phyloP scores from a whole-genome alignment of 2,329 filamentous ascomycete genomes.

The Coleophoma crateriformis region DNA sequence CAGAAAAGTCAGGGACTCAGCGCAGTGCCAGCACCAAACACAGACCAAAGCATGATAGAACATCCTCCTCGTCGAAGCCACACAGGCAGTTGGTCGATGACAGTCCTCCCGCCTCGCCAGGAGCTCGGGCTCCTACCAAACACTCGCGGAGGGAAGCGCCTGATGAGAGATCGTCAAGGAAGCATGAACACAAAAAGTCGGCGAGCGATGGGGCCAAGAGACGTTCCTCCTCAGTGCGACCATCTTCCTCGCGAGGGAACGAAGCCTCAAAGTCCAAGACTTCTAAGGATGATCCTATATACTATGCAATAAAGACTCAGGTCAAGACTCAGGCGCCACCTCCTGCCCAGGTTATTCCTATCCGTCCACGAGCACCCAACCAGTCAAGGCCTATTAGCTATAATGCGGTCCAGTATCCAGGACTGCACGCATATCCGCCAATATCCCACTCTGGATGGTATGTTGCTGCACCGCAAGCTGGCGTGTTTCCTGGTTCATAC shows the following conservation, averaged over 20 bases:
- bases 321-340: slow-evolving; percentile 5
- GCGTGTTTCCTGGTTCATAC: slow-evolving; percentile 8
- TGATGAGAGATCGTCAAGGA: slow-evolving; percentile 8
- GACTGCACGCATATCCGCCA: slow-evolving; percentile 13
- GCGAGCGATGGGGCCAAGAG: slow-evolving; percentile 12
- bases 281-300: slow-evolving; percentile 13
- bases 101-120: not conserved
- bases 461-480: slow-evolving; percentile 2
- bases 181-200: slow-evolving; percentile 19
- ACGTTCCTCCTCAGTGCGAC: slow-evolving; percentile 14
- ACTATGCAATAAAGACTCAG: slow-evolving; percentile 15
- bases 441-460: slow-evolving; percentile 16
- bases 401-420: slow-evolving; percentile 2
- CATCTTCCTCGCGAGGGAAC: slow-evolving; percentile 15
- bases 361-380: slow-evolving; percentile 18
- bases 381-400: slow-evolving; percentile 16
- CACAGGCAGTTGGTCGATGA: slow-evolving; percentile 1
- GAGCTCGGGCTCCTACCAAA: not conserved
- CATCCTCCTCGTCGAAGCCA: slow-evolving; percentile 6
- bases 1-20: slow-evolving; percentile 13
- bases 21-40: slow-evolving; percentile 15
- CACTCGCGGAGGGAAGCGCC: slow-evolving; percentile 8
- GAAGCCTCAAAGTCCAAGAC: not conserved
- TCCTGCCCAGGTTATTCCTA: slow-evolving; percentile 10
- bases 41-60: slow-evolving; percentile 3